A percentile compares a stretch with the other conserved stretches of the same genome.
Evolutionary conservation across 108 stramenopile species (phyloP).

Genomic region (Pseudonitzschia multiseries): DNA sequence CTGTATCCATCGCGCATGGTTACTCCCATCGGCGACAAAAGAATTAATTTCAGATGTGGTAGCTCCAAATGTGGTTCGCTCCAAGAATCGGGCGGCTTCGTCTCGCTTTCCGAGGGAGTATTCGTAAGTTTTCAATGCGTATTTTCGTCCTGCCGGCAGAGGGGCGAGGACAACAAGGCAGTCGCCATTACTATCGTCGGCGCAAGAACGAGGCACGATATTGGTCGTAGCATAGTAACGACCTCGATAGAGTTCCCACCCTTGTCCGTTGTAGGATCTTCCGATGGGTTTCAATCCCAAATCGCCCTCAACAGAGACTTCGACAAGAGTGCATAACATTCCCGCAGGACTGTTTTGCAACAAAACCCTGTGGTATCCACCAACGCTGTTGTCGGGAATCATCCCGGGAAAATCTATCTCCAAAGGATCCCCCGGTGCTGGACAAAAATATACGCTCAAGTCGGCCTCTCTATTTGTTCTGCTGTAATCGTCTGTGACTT

Average conservation of each 20-base stretch:
- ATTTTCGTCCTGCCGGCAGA: not conserved
- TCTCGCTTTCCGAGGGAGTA: slow-evolving; percentile 8
- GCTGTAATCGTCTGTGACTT: not conserved
- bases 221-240: slow-evolving; percentile 20
- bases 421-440: not conserved
- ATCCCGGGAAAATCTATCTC: not conserved
- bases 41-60: slow-evolving; percentile 5
- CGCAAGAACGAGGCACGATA: slow-evolving; percentile 5
- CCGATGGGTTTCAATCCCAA: slow-evolving; percentile 48
- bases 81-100: slow-evolving; percentile 53
- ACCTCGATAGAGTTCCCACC: slow-evolving; percentile 62
- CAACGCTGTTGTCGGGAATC: not conserved
- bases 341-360: not conserved
- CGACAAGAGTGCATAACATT: slow-evolving; percentile 5
- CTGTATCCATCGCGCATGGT: not conserved
- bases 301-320: not conserved
- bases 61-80: slow-evolving; percentile 63
- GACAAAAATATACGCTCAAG: slow-evolving; percentile 2
- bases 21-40: slow-evolving; percentile 20
- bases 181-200: not conserved
- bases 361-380: slow-evolving; percentile 2
- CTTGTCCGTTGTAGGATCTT: slow-evolving; percentile 60
- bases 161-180: slow-evolving; percentile 1
- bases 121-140: slow-evolving; percentile 3
- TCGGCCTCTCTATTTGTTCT: not conserved